Evolutionary conservation across 805 yeast genomes (phyloP).

Genomic region (Yamadazyma philogaea): DNA sequence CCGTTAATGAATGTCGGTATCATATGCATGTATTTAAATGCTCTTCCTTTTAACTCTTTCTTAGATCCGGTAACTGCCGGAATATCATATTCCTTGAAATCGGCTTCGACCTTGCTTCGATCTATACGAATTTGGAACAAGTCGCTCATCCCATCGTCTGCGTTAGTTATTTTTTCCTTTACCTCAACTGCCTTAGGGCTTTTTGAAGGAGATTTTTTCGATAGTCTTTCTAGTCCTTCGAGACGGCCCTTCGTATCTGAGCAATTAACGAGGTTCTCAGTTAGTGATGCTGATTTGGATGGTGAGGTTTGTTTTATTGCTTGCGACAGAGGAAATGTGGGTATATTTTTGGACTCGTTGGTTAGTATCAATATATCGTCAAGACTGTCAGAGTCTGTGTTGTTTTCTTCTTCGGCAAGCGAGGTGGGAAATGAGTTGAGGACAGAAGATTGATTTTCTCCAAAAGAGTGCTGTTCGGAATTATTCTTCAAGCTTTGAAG

Average conservation of each 20-base stretch:
- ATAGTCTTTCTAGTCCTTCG: neutral
- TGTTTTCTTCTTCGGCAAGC: neutral
- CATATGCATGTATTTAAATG: slow-evolving; percentile 26
- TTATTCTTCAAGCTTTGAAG: neutral
- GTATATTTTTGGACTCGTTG: neutral
- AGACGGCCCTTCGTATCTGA: neutral
- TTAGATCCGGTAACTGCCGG: slow-evolving; percentile 18
- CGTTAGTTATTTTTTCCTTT: neutral
- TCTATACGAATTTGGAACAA: slow-evolving; percentile 1
- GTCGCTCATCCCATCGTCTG: neutral
- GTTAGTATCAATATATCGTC: slow-evolving; percentile 3
- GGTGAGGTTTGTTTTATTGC: neutral
- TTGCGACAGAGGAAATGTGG: neutral
- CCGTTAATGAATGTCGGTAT: slow-evolving; percentile 46
- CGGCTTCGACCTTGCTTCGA: slow-evolving; percentile 14
- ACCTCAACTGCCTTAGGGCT: neutral
- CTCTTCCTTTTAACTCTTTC: slow-evolving; percentile 25
- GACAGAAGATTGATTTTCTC: neutral
- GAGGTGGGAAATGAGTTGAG: neutral
- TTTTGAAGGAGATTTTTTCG: neutral
- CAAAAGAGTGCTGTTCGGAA: neutral
- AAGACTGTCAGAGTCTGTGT: slow-evolving; percentile 4
- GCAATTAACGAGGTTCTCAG: too few relatives aligned
- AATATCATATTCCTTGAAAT: slow-evolving; percentile 16
- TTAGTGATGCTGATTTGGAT: neutral